These are phyloP conservation scores for Fagopyrum tataricum DNA, from an alignment of 148 eudicot genomes.

Conservation along the genomic window DNA sequence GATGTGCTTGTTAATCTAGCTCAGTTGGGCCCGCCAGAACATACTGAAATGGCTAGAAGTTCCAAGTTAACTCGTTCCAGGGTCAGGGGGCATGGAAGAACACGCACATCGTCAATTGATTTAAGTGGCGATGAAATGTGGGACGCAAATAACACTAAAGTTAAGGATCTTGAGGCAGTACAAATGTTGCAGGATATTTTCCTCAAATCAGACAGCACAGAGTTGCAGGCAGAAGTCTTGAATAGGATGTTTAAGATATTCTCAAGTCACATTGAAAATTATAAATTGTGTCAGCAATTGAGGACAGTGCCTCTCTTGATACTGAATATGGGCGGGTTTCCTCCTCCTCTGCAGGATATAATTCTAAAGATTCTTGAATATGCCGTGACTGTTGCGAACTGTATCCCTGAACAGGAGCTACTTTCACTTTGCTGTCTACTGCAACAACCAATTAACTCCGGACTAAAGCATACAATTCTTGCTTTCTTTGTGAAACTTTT, in stretches of 20 bases:
- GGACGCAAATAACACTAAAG: conserved; percentile 70
- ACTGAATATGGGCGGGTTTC: conserved; percentile 91
- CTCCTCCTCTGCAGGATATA: conserved; percentile 73
- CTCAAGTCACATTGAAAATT: conserved; percentile 93
- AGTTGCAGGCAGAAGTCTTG: conserved; percentile 89
- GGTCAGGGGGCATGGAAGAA: conserved; percentile 66
- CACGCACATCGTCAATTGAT: conserved; percentile 54
- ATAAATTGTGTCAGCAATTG: conserved; percentile 85
- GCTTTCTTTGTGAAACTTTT: conserved; percentile 87
- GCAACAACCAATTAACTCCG: conserved; percentile 77
- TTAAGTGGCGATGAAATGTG: conserved; percentile 50
- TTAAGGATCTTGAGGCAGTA: conserved; percentile 93
- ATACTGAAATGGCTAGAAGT: conserved; percentile 28
- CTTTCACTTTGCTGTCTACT: conserved; percentile 94
- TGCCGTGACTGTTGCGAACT: conserved; percentile 98
- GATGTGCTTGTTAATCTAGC: conserved; percentile 91
- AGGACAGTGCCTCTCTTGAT: conserved; percentile 93
- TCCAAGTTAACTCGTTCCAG: conserved; percentile 37
- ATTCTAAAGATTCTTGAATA: conserved; percentile 96
- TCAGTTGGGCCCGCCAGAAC: conserved; percentile 64
- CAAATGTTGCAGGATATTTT: conserved; percentile 96
- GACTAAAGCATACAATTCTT: conserved; percentile 68
- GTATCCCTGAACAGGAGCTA: conserved; percentile 96
- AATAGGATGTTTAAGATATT: conserved; percentile 95
- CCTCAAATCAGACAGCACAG: conserved; percentile 79